These are phyloP conservation scores for Psidium friedrichsthalianum DNA, from an alignment of 345 rosid species.

Conservation along the genomic window DNA sequence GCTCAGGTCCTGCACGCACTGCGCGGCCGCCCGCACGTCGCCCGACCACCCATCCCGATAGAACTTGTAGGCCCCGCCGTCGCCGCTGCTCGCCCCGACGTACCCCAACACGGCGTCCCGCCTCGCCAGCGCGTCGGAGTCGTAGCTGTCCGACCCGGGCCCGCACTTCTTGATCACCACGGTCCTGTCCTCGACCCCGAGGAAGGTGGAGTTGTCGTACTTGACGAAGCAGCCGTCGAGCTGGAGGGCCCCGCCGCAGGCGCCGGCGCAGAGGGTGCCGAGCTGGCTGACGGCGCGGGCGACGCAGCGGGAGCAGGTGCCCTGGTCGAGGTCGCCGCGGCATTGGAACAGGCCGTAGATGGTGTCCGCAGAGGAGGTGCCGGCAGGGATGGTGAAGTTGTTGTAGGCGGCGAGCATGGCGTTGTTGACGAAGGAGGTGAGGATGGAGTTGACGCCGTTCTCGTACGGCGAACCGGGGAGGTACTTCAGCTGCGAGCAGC, in stretches of 20 bases:
- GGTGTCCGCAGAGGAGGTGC: constrained; percentile 32
- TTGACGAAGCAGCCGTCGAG: constrained; percentile 64
- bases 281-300: constrained; percentile 49
- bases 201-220: constrained; percentile 52
- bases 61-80: constrained; percentile 25
- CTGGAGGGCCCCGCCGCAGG: constrained; percentile 61
- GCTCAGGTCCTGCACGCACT: constrained; percentile 79
- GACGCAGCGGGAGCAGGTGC: constrained; percentile 63
- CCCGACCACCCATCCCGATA: constrained; percentile 45
- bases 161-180: constrained; percentile 60
- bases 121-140: constrained; percentile 31
- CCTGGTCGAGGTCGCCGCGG: constrained; percentile 62
- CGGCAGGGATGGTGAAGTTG: constrained; percentile 49
- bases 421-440: constrained; percentile 70
- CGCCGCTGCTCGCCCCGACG: constrained; percentile 33
- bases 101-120: constrained; percentile 51
- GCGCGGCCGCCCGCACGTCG: constrained; percentile 42
- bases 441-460: constrained; percentile 56
- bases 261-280: constrained; percentile 36
- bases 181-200: constrained; percentile 77
- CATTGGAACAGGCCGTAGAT: constrained; percentile 80
- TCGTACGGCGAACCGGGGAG: constrained; percentile 51
- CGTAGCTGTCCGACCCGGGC: constrained; percentile 18
- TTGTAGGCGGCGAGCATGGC: constrained; percentile 29
- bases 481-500: constrained; percentile 58